Evolutionary conservation across 129 eudicot genomes (phyloP), one percentile per base, ranked within the genome.

Genomic region (Helichrysum umbraculigerum): DNA sequence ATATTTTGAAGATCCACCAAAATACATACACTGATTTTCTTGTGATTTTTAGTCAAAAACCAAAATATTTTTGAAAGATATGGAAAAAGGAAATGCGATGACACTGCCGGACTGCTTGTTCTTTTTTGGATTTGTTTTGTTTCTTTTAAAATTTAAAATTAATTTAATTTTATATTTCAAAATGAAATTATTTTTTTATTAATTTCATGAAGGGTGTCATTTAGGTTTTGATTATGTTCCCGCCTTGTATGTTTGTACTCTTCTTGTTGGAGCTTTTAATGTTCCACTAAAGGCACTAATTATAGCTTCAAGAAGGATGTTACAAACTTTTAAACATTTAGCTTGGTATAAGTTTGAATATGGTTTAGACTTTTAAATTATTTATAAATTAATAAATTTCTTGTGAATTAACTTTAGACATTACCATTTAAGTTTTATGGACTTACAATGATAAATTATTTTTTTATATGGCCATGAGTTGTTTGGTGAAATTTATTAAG

Each of bases 161-260:
- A 25, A 25, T 25, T 25, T 25, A 0, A 25, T 16, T 61, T 66
- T 63, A 6, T 66, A 68, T 77, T 78, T 74, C 60, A 28, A 69
- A 74, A 28, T 69, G 28, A 66, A 64, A 29, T 21, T 20, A 17
- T 42, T 22, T 59, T 66, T 7, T 71, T 37, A 22, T 41, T 76
- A 67, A 29, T 29, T 64, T 64, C n/a, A 59, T 14, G 64, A 29
- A 54, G 37, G 61, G 20, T 75, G 17, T 66, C 39, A 50, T 66
- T 68, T 39, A 37, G 69, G 61, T 79, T 79, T 83, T 86, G 78
- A 75, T 77, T 77, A 32, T 41, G 73, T 88, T 88, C 94, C 90
- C 94, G 94, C 92, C 90, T 84, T 79, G 80, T 70, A 61, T 56
- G 39, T 67, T 83, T 70, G 80, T 77, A 72, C 73, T 57, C n/a